Conservation (phyloP, 495 filamentous ascomycete genomes). For the Lophiotrema nucula region DNA sequence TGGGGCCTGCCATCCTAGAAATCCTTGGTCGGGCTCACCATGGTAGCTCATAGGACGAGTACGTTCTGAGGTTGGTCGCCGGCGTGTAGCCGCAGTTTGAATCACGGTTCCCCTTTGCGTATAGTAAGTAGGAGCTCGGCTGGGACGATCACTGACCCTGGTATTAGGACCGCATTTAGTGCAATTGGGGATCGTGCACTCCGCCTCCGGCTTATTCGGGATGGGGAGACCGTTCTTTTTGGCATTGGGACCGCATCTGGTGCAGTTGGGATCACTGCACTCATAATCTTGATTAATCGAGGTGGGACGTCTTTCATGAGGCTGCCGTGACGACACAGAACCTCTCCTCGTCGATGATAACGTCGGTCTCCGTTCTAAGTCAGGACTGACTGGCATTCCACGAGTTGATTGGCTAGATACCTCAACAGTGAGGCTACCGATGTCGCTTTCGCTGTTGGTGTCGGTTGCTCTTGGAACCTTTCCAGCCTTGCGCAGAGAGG, state of each 20-base stretch:
- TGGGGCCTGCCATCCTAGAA: background rate
- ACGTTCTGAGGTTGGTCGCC: background rate
- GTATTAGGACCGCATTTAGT: background rate
- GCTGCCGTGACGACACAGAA: too few relatives aligned
- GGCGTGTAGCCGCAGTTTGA: background rate
- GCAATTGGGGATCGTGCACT: background rate
- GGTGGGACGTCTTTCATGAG: too few relatives aligned
- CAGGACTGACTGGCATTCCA: too few relatives aligned
- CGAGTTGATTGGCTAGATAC: too few relatives aligned
- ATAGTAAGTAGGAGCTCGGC: background rate
- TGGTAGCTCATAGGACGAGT: background rate
- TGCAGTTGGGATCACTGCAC: background rate
- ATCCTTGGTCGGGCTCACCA: background rate
- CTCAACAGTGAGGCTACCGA: too few relatives aligned
- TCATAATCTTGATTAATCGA: background rate
- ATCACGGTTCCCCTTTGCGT: background rate
- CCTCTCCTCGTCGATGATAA: background rate
- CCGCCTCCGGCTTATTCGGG: too few relatives aligned
- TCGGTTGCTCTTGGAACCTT: too few relatives aligned
- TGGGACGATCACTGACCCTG: background rate
- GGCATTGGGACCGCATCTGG: background rate
- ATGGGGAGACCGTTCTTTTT: background rate
- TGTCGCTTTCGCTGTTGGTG: too few relatives aligned
- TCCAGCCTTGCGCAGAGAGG: too few relatives aligned
- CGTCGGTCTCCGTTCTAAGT: background rate